Base-by-base conservation (phyloP, 495 filamentous ascomycete species). In the Penicillium roqueforti region DNA sequence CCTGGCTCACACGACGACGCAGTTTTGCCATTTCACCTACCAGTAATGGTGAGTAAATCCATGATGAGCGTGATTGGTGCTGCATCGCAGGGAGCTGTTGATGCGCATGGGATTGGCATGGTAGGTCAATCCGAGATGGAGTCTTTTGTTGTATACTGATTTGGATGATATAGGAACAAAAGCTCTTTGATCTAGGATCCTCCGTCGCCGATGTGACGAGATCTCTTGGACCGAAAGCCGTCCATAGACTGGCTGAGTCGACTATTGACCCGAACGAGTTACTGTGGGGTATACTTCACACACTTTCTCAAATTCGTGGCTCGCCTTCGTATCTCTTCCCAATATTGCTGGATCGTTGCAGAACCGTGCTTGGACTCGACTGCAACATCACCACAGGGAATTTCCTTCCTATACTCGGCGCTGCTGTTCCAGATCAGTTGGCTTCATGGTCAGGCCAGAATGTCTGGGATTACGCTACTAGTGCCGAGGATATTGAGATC, bases 101-200 rank as follows among this genome's bases (percentile, higher is more conserved):
- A 81, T 56, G 76, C 85, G 0, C 82, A 87, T 52, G 83, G 83
- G 0, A 80, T 80, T 47, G 80, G 80, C 23, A 83, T 87, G 84
- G 83, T 79, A 71, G 51, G 73, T 69, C 22, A 29, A 29, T 51
- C 14, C 47, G 38, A 20, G n/a, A 2, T 16, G 8, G 47, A 8
- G 23, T 13, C 14, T 11, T 9, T 11, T 22, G 9, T 18, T 16
- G 10, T 9, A 43, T 37, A 18, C 48, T 42, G 37, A 54, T 18
- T 28, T 22, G 3, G 16, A 6, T 18, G n/a, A 4, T 13, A 13
- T 40, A 76, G 73, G 73, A 76, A 55, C 73, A 76, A 66, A 76
- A 74, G 34, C 56, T 72, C 2, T 75, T 64, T 56, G 71, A 74
- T 43, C 66, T 74, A 47, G 73, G 71, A 19, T 45, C 56, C 13